Base-by-base conservation (phyloP, 805 yeast species). In the Starmerella davenportii region DNA sequence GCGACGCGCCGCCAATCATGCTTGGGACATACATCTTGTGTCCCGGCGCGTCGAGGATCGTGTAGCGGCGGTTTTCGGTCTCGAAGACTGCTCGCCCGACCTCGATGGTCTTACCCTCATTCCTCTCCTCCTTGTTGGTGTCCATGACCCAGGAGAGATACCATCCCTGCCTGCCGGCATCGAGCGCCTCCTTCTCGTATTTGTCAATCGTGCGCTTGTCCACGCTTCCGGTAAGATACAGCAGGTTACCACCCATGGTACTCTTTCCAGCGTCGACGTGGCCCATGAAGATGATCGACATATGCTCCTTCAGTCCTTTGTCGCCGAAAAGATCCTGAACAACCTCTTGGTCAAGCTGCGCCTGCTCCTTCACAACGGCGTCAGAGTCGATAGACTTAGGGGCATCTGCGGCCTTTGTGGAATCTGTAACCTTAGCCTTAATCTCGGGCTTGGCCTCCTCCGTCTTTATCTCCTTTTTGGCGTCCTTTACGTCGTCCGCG, bases 161-260 rank as follows among this genome's bases (percentile, higher is more conserved):
- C 99, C 99, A 90, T 61, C 95, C 95, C 66, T 90, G 98, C 68
- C 96, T 79, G 61, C 98, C 96, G 34, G 96, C 96, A 53, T 90
- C 99, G 61, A 84, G 84, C 43, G 98, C 98, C 64, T 90, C 99
- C 60, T 85, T 74, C 66, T 90, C 96, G 58, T 87, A 87, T 62
- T 90, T 90, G 52, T 90, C 99, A 49, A 90, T 90, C 17, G 95
- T 87, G 66, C 99, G 80, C 69, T 90, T 90, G 62, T 90, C 98
- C 44, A 90, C 98, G 35, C 95, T 81, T 44, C 96, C 96, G 18
- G 96, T 87, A 55, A 90, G 66, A 57, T 68, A 87, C 47, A 90
- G 70, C 51, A 90, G 66, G 63, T 90, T 90, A 64, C 99, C 99
- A 59, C 98, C 98, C 94, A 90, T 87, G 43, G 99, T 90, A 38